Conservation (phyloP, 345 rosid genomes). For the Populus pruinosa region DNA sequence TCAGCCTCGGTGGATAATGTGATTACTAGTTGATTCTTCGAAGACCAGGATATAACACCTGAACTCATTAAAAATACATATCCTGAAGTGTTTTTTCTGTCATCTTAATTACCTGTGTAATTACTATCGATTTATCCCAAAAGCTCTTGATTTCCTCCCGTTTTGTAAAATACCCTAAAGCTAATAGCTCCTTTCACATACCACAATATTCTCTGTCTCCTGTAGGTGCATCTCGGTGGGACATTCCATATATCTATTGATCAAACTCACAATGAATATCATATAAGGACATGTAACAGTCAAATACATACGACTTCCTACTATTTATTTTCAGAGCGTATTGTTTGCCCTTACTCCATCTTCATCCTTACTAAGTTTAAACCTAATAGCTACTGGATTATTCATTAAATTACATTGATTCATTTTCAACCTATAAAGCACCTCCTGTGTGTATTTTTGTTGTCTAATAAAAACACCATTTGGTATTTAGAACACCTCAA, state of each 20-base stretch:
- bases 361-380: no score
- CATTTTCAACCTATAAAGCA: no score
- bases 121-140: not conserved
- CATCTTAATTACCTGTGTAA: not conserved
- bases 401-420: no score
- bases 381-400: no score
- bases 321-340: no score
- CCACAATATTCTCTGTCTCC: not conserved
- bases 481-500: no score
- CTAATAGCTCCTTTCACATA: no score
- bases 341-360: no score
- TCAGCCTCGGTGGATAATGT: not conserved
- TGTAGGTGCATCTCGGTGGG: not conserved
- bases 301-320: not conserved
- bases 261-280: not conserved
- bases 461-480: no score
- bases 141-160: not conserved
- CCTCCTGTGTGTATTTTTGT: no score
- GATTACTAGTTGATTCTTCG: not conserved
- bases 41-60: not conserved
- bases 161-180: not conserved
- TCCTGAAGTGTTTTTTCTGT: not conserved
- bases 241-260: not conserved
- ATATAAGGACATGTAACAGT: not conserved
- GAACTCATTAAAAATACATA: not conserved